Conservation (phyloP, 208 protist genomes). For the Wallacemonas sp. region DNA sequence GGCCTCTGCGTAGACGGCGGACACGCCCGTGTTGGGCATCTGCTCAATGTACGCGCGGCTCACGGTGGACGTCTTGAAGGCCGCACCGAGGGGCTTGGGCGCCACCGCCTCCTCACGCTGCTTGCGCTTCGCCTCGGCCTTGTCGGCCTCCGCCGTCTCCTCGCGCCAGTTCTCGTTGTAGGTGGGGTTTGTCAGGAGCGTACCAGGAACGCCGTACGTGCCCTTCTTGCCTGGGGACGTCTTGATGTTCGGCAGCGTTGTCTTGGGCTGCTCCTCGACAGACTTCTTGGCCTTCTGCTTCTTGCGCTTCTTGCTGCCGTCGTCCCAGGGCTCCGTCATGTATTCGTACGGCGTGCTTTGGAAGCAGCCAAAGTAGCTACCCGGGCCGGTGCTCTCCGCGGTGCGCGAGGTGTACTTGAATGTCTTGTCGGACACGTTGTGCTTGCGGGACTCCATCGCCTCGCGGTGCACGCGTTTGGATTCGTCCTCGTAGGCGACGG, state of each 20-base stretch:
- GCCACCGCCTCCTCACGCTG: slow-evolving; percentile 1
- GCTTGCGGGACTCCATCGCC: slow-evolving; percentile 29
- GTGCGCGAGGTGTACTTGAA: slow-evolving; percentile 77
- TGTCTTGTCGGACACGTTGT: slow-evolving; percentile 60
- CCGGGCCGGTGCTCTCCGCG: slow-evolving; percentile 73
- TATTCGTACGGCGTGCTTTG: slow-evolving; percentile 75
- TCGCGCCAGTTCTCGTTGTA: slow-evolving; percentile 77
- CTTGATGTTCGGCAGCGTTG: slow-evolving; percentile 78
- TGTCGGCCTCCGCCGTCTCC: slow-evolving; percentile 28
- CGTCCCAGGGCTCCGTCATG: slow-evolving; percentile 67
- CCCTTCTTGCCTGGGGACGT: slow-evolving; percentile 81
- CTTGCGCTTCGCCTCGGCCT: slow-evolving; percentile 27
- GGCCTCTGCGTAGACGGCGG: slow-evolving; percentile 66
- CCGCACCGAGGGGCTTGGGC: slow-evolving; percentile 28
- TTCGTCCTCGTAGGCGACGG: slow-evolving; percentile 49
- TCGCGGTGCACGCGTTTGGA: slow-evolving; percentile 18
- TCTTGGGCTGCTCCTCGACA: slow-evolving; percentile 23
- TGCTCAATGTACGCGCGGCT: slow-evolving; percentile 76
- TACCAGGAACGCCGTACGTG: slow-evolving; percentile 75
- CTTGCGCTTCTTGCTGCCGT: slow-evolving; percentile 47
- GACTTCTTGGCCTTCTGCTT: slow-evolving; percentile 26
- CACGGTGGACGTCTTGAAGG: slow-evolving; percentile 56
- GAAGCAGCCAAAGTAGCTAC: slow-evolving; percentile 87
- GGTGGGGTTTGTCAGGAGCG: slow-evolving; percentile 53
- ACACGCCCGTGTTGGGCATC: slow-evolving; percentile 67